Percentiles rank a stretch among this genome's conserved stretches.
Conservation (phyloP, 305 asterid species). For the Fraxinus nigra region DNA sequence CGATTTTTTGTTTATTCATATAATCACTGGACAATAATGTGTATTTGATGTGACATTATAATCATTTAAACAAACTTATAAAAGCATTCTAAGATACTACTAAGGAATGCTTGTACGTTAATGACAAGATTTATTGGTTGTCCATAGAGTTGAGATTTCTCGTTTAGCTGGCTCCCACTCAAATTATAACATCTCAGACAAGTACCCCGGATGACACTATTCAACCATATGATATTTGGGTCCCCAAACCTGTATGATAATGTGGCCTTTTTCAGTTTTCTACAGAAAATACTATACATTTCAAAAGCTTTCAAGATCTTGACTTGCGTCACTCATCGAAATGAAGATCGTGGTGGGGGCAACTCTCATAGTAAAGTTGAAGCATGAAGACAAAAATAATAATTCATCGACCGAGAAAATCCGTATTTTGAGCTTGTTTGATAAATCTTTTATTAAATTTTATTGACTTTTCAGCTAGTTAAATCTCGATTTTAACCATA, state of each 20-base stretch:
- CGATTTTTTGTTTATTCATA: not conserved
- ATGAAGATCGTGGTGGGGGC: not conserved
- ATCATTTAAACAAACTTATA: not conserved
- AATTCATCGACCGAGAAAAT: not conserved
- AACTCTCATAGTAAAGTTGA: not conserved
- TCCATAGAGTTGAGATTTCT: not conserved
- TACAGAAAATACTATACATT: not conserved
- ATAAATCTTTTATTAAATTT: not conserved
- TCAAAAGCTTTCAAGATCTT: not conserved
- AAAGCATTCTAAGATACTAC: not conserved
- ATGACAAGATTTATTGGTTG: not conserved
- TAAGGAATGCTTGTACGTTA: not conserved
- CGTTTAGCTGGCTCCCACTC: not conserved
- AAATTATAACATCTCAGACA: not conserved
- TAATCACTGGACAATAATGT: not conserved
- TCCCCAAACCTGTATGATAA: not conserved
- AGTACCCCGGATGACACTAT: not conserved
- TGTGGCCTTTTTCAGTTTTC: slow-evolving; percentile 1
- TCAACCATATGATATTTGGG: not conserved
- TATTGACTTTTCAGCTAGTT: not conserved
- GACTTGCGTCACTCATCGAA: not conserved
- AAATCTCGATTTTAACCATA: not conserved
- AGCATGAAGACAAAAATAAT: not conserved
- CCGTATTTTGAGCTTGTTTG: not conserved
- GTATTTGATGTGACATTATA: not conserved